Base-by-base conservation (phyloP, 2,329 filamentous ascomycete genomes). In the Xylariaceae sp. region DNA sequence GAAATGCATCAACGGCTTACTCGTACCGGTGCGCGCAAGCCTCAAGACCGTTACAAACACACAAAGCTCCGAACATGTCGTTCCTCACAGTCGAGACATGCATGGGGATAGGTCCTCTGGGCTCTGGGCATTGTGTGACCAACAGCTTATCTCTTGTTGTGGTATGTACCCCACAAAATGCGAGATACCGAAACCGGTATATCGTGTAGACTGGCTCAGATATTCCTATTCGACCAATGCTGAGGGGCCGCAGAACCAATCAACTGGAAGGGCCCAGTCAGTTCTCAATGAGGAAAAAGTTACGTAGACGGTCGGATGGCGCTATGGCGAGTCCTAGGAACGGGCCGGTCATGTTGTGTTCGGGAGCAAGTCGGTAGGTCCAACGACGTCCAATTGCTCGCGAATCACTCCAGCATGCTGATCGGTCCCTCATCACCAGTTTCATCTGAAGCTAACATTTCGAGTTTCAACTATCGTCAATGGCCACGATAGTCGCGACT, bases 121-220 rank as follows among this genome's bases (percentile, higher is more conserved):
- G 37, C 9, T 13, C 37, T 42, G 37, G 37, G 11, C 4, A 13
- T 15, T 51, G 45, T 17, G 34, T 54, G 51, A 57, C 60, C 53
- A 47, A 54, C 57, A 59, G 59, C 35, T 50, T 42, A 37, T 58
- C 57, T 56, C 51, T 47, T 50, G 57, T 56, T 51, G 42, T 51
- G 37, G 34, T 53, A 62, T 62, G 60, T 57, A 64, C 62, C 62
- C 62, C 62, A 64, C 62, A 64, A 35, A 51, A 58, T 53, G 52
- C 62, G 57, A 62, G 51, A 64, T 62, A 62, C 62, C 62, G 57
- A 55, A 62, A 62, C 51, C 53, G 60, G 62, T 60, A 62, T 62
- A 54, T 64, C 55, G 55, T 53, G 37, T 56, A 45, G 51, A 55
- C 58, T 59, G 37, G 55, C 48, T 45, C 53, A 53, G 45, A 50